Evolutionary conservation across 768 basidiomycete species (phyloP).

Genomic region (Psilocybe cyanescens): DNA sequence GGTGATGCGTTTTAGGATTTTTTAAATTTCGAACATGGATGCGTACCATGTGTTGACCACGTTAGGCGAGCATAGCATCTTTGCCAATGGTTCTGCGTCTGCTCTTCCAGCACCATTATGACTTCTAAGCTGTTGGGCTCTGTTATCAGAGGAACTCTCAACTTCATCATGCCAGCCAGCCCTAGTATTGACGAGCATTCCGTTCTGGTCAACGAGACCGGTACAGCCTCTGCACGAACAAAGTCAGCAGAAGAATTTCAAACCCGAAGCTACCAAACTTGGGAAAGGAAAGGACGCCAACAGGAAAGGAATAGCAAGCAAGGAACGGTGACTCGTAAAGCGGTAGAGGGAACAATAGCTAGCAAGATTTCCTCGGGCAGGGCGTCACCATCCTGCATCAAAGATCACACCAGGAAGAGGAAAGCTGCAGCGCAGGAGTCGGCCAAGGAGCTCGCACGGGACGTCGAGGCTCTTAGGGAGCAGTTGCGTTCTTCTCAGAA

Average conservation of each 20-base stretch:
- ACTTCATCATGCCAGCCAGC: not conserved
- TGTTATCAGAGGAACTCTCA: not conserved
- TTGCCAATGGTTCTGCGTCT: not conserved
- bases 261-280: not conserved
- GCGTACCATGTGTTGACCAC: not conserved
- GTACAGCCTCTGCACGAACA: not conserved
- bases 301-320: not conserved
- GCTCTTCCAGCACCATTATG: not conserved
- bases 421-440: not conserved
- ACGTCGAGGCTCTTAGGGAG: not conserved
- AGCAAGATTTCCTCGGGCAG: not conserved
- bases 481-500: not conserved
- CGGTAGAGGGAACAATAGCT: not conserved
- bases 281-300: not conserved
- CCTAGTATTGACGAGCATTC: not conserved
- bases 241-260: not conserved
- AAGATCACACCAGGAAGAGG: not conserved
- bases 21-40: not conserved
- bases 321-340: rapidly evolving
- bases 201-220: not conserved
- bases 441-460: not conserved
- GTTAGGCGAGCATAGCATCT: not conserved
- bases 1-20: not conserved
- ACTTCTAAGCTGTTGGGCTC: not conserved
- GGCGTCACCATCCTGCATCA: not conserved